Conservation (phyloP, 768 basidiomycete species). For the Termitomyces sp. region DNA sequence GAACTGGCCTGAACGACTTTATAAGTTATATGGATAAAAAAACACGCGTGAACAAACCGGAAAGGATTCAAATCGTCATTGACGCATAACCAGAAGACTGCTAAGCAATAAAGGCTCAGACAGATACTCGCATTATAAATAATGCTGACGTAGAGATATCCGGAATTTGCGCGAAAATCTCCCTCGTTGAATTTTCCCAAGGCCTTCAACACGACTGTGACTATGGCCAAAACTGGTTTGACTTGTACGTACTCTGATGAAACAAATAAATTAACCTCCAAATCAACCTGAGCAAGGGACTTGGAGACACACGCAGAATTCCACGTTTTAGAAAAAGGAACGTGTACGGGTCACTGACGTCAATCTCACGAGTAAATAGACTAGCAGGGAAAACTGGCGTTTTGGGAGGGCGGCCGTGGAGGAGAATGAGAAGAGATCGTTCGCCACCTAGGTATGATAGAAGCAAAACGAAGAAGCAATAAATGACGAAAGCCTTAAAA, state of each 20-base stretch:
- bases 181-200: slow-evolving; percentile 88
- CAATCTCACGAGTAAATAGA: slow-evolving; percentile 81
- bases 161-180: slow-evolving; percentile 75
- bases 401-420: slow-evolving; percentile 89
- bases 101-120: slow-evolving; percentile 82
- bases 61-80: slow-evolving; percentile 86
- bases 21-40: background rate
- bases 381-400: slow-evolving; percentile 81
- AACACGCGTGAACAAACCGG: slow-evolving; percentile 42
- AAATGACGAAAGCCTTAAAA: slow-evolving; percentile 84
- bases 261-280: slow-evolving; percentile 40
- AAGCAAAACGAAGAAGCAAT: slow-evolving; percentile 84
- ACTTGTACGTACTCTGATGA: slow-evolving; percentile 95
- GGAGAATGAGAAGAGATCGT: slow-evolving; percentile 83
- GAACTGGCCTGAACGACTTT: slow-evolving; percentile 59
- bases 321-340: slow-evolving; percentile 94
- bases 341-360: slow-evolving; percentile 92
- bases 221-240: slow-evolving; percentile 84
- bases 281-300: background rate
- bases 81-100: slow-evolving; percentile 95
- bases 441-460: slow-evolving; percentile 89
- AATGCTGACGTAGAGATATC: slow-evolving; percentile 88
- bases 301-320: slow-evolving; percentile 66
- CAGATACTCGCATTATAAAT: slow-evolving; percentile 82
- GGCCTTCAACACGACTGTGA: slow-evolving; percentile 83